These are phyloP conservation scores for Bocquillonia castaneifolia DNA, from an alignment of 441 rosid genomes.

Conservation along the genomic window DNA sequence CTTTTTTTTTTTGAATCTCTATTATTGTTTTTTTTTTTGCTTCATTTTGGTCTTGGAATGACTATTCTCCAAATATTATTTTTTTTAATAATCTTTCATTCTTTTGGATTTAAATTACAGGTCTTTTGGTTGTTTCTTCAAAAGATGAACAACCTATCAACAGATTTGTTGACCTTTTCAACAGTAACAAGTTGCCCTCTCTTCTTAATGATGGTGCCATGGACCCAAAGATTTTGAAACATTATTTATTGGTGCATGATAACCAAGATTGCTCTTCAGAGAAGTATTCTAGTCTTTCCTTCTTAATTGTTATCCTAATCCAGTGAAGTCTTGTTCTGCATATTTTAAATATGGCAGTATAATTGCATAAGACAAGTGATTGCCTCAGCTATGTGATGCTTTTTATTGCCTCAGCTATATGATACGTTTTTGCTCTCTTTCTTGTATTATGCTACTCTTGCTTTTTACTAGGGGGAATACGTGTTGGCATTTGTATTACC, in stretches of 20 bases:
- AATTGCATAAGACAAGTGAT: background rate
- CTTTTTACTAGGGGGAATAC: background rate
- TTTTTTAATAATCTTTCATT: background rate
- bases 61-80: slow-evolving; percentile 7
- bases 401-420: too few relatives aligned
- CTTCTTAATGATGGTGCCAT: slow-evolving; percentile 84
- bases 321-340: slow-evolving; percentile 2
- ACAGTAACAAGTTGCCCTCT: slow-evolving; percentile 70
- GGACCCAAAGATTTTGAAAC: slow-evolving; percentile 93
- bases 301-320: slow-evolving; percentile 20
- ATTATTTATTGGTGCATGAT: slow-evolving; percentile 86
- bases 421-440: too few relatives aligned
- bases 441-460: background rate
- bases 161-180: slow-evolving; percentile 78
- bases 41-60: slow-evolving; percentile 15
- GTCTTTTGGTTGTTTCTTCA: slow-evolving; percentile 92
- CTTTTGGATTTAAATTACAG: slow-evolving; percentile 37
- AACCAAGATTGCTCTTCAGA: slow-evolving; percentile 78
- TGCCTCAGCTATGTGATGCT: background rate
- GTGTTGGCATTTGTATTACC: background rate
- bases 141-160: slow-evolving; percentile 86
- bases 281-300: slow-evolving; percentile 46
- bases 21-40: too few relatives aligned
- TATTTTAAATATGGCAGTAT: background rate
- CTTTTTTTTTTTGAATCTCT: slow-evolving; percentile 9